Base-by-base conservation (phyloP, 2,329 filamentous ascomycete genomes). In the Colletotrichum lini region DNA sequence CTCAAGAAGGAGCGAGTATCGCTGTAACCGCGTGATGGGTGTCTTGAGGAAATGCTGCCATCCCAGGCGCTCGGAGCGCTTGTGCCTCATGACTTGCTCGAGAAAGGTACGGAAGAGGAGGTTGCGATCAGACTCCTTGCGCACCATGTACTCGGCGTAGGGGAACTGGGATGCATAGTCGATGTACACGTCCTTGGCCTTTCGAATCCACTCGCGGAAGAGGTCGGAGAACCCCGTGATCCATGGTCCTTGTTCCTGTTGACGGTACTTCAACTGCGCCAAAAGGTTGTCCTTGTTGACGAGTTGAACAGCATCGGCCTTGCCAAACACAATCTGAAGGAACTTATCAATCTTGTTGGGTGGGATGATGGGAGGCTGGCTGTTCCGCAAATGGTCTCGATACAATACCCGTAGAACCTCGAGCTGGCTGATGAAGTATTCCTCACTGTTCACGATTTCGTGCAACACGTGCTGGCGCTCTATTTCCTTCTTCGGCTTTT, bases 151-250 rank as follows among this genome's bases (percentile, higher is more conserved):
- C 47, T 91, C 92, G 1, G 96, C 96, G 70, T 92, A 91, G 0
- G 96, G 96, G 76, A 96, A 98, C 0, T 91, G 91, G 1, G 93
- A 92, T 49, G 96, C 96, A 80, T 98, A 99, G 70, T 97, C 95
- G 72, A 98, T 91, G 79, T 98, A 99, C 13, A 94, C 92, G 2
- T 88, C 85, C 80, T 92, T 94, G 42, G 96, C 96, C 81, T 98
- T 98, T 73, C 96, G 90, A 73, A 98, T 98, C 96, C 96, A 99
- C 83, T 99, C 96, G 70, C 96, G 88, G 85, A 99, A 98, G 60
- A 99, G 94, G 78, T 98, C 96, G 79, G 95, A 98, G 82, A 98
- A 98, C 3, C 96, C 96, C 15, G 90, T 87, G 70, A 99, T 92
- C 91, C 95, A 99, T 0, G 96, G 96, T 0, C 96, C 96, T 83